Base-by-base conservation (phyloP, 2,329 filamentous ascomycete species). In the Fusarium dlaminii region DNA sequence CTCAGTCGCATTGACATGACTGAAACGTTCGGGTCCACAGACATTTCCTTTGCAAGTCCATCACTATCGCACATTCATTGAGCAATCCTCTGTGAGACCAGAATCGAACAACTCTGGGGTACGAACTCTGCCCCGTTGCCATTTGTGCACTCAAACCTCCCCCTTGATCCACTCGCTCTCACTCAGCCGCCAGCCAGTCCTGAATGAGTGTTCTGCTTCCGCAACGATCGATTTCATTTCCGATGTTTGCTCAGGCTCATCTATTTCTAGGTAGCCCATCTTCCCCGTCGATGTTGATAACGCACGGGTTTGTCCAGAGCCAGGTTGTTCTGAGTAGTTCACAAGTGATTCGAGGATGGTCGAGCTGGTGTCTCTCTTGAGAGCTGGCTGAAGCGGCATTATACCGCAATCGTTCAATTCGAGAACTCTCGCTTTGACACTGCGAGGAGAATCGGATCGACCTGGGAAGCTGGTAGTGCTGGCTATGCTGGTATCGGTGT, bases 91-190 rank as follows among this genome's bases (percentile, higher is more conserved):
- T 51, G n/a, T n/a, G 17, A 34, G 18, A 24, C n/a, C n/a, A 42
- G 14, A 59, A 37, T 14, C 11, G 30, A 39, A 15, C 17, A 30
- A 24, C 15, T n/a, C 32, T n/a, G 11, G 6, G 27, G 22, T 29
- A 29, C 22, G 45, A 18, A 30, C 29, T n/a, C 18, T 51, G 6
- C 17, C 27, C 17, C 20, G 17, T 39, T 22, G 17, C 32, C 27
- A 60, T 24, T 55, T 15, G 17, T 54, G 29, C 36, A 9, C 61
- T 36, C 14, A 52, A n/a, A 10, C 17, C 24, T 24, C 48, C 22
- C 48, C 32, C 40, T 57, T 70, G 60, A 62, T 71, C 73, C 69
- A 76, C 37, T 72, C 65, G n/a, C 61, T 63, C n/a, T 77, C 74
- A 24, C 62, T 73, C 40, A 76, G 24, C n/a, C 56, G 67, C 66